Percentiles rank a stretch among this genome's conserved stretches.
These are phyloP conservation scores for Globisporangium echinulatum DNA, from an alignment of 352 stramenopile genomes.

Conservation along the genomic window DNA sequence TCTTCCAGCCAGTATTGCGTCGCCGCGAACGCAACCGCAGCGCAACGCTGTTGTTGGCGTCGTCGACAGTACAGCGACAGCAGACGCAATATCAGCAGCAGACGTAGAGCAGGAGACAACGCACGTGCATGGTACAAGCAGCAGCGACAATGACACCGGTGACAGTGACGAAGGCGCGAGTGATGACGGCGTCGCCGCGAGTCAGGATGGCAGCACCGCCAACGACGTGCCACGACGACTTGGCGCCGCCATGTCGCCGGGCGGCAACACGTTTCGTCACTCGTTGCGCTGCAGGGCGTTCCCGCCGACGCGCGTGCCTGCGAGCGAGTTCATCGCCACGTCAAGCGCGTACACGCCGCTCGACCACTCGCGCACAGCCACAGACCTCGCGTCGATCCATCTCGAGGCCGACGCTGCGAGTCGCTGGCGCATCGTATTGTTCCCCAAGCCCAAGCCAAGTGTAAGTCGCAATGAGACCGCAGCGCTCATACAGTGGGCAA, in stretches of 20 bases:
- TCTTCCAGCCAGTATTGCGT: not conserved
- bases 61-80: not conserved
- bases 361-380: constrained; percentile 10
- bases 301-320: constrained; percentile 27
- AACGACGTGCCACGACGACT: not conserved
- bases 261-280: constrained; percentile 25
- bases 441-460: constrained; percentile 28
- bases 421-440: constrained; percentile 35
- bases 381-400: constrained; percentile 18
- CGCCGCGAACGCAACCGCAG: not conserved
- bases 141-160: not conserved
- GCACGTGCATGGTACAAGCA: not conserved
- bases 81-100: not conserved
- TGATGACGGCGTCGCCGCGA: no score
- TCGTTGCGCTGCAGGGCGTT: constrained; percentile 32
- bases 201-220: not conserved
- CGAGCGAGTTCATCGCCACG: constrained; percentile 21
- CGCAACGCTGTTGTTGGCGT: not conserved
- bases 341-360: constrained; percentile 31
- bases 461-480: constrained; percentile 22
- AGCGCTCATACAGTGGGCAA: constrained; percentile 28
- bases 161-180: not conserved
- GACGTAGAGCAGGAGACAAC: no score
- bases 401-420: constrained; percentile 10
- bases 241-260: not conserved